Conservation (phyloP, 2,329 filamentous ascomycete species). For the Alternaria longipes region DNA sequence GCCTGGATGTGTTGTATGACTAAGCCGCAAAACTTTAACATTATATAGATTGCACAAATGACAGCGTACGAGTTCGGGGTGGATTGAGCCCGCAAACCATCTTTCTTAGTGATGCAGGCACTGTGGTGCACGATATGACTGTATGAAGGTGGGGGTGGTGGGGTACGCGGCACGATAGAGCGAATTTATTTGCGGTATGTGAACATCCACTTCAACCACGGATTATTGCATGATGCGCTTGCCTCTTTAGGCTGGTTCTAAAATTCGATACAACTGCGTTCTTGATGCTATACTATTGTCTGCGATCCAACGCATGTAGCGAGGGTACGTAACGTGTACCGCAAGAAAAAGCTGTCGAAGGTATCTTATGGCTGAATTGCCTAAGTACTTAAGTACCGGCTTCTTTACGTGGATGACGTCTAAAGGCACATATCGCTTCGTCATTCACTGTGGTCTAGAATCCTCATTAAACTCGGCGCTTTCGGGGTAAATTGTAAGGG, state of each 20-base stretch:
- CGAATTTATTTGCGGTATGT: not conserved
- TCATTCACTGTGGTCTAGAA: not conserved
- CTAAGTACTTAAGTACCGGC: not conserved
- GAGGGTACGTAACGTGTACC: not conserved
- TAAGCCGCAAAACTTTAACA: not conserved
- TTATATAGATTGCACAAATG: not conserved
- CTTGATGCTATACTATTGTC: not conserved
- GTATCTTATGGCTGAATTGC: not conserved
- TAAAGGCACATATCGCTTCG: not conserved
- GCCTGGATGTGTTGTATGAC: conserved; percentile 8
- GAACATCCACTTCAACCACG: not conserved
- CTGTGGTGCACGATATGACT: not conserved
- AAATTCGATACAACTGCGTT: not conserved
- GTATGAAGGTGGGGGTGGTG: conserved; percentile 1
- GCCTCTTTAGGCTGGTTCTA: not conserved
- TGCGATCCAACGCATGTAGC: not conserved
- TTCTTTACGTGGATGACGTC: not conserved
- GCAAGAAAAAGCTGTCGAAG: not conserved
- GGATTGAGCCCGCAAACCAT: not conserved
- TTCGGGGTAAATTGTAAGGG: not conserved
- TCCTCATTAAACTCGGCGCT: not conserved
- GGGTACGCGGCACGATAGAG: not conserved
- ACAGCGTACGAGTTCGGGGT: not conserved
- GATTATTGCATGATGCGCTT: not conserved
- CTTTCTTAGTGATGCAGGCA: not conserved